Evolutionary conservation across 768 basidiomycete species (phyloP), one percentile per base, ranked within the genome.

Genomic region (Leccinum ochraceum): DNA sequence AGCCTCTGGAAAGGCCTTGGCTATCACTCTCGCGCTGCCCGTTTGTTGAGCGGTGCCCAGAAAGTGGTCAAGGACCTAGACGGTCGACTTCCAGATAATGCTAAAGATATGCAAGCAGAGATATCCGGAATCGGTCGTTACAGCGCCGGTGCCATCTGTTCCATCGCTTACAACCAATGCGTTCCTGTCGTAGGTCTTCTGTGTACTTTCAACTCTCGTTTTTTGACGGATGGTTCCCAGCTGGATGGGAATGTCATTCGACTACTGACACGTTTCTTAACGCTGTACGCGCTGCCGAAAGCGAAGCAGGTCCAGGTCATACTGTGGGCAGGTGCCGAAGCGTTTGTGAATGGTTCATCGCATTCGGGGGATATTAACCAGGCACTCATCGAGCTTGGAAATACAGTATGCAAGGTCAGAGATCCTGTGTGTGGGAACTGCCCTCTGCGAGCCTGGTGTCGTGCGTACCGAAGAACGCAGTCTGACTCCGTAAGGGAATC

Each of bases 231-330:
- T 4, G 5, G 53, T 32, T 49, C 46, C 53, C 72, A 94, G 92
- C 78, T 96, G 55, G 94, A 96, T 69, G 94, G 94, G 42, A 96
- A 96, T 69, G 90, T 95, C 4, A 87, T 91, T 69, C 83, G 94
- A 58, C 78, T 96, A n/a, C 76, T 95, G 28, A 87, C 92, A 66
- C 86, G 95, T 44, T 72, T 97, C 42, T 78, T 97, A 32, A 92
- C 92, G 1, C 75, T 97, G 4, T 85, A 97, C 71, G 89, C 92
- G 0, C 82, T 84, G 6, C 91, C 92, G 14, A 94, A 95, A 72
- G 80, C 84, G 24, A 95, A 95, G 71, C 68, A 77, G 11, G 88
- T 90, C 1, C 82, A 92, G 56, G 88, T 94, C 66, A 73, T 90
- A 54, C 76, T 98, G n/a, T 97, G 95, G 95, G 74, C 79, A 6